Conservation (phyloP, 2,329 filamentous ascomycete species). For the Nemania abortiva region DNA sequence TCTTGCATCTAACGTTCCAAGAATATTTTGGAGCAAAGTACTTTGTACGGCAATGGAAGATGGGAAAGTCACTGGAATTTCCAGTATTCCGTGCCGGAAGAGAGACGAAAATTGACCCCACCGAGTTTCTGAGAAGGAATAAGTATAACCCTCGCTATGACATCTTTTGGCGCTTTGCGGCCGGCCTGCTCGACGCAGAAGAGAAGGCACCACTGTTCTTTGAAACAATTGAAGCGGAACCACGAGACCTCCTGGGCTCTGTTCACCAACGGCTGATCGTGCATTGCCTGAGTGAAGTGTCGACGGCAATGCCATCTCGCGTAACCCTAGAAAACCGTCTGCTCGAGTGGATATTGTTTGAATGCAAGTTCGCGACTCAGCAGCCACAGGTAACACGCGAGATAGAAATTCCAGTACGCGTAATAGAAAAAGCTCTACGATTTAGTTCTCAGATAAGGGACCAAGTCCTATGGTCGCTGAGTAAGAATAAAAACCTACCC, state of each 20-base stretch:
- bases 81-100: conserved; percentile 25
- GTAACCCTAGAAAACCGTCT: conserved; percentile 9
- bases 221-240: conserved; percentile 50
- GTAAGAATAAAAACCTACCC: neutral
- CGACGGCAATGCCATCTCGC: neutral
- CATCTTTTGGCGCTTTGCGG: conserved; percentile 58
- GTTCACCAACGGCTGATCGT: conserved; percentile 55
- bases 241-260: conserved; percentile 54
- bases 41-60: conserved; percentile 52
- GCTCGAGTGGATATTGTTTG: neutral
- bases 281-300: conserved; percentile 53
- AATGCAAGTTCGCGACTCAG: neutral
- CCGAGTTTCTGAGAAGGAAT: conserved; percentile 49
- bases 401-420: too few species aligned
- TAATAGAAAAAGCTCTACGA: neutral
- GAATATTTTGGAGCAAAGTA: conserved; percentile 58
- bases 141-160: conserved; percentile 57
- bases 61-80: conserved; percentile 37
- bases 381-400: too few species aligned
- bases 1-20: conserved; percentile 58
- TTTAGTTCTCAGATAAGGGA: neutral
- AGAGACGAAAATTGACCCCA: conserved; percentile 3
- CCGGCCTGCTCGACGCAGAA: conserved; percentile 52
- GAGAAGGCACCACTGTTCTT: conserved; percentile 46
- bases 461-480: neutral